Base-by-base conservation (phyloP, 1,284 basidiomycete genomes). In the Lentinus polychrous region DNA sequence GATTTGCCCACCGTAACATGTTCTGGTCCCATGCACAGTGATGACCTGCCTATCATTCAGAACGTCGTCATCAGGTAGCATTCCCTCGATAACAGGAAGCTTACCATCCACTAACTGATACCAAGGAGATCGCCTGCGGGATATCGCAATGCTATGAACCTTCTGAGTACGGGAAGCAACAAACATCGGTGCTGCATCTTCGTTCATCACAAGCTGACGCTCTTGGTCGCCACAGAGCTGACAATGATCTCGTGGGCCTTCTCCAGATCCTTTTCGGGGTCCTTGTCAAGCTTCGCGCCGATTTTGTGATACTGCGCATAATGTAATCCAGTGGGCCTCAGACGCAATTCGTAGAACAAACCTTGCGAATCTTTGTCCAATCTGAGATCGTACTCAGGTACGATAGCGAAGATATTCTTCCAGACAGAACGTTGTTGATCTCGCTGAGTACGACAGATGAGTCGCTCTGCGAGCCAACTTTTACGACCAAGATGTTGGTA, bases 201-300 rank as follows among this genome's bases (percentile, higher is more conserved):
- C n/a, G n/a, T 18, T 40, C 22, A 11, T 69, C 55, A 79, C 27
- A 67, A 60, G 66, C 75, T 69, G 44, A 91, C 87, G 44, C 73
- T 80, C 66, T 93, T 93, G 77, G 87, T 86, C 40, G 90, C 90
- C 11, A 91, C 86, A 14, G 80, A 72, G 56, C 85, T 89, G 22
- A 78, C 69, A 8, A 88, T 83, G 27, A 92, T 78, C 47, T 81
- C 78, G 60, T 88, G 57, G 53, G 14, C 67, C 73, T 49, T 83
- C 79, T 18, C 62, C 63, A 36, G 49, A 52, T 12, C 47, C 42
- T 51, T 74, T 57, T 43, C 70, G 65, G 51, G 67, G 57, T 17
- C 64, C 68, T 35, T 69, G 67, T 50, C 68, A 65, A 11, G 79
- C 57, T 0, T 69, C 70, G 0, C 64, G 56, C 37, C 86, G 7